Conservation (phyloP, 1,284 basidiomycete species). For the Ganoderma multipileum region DNA sequence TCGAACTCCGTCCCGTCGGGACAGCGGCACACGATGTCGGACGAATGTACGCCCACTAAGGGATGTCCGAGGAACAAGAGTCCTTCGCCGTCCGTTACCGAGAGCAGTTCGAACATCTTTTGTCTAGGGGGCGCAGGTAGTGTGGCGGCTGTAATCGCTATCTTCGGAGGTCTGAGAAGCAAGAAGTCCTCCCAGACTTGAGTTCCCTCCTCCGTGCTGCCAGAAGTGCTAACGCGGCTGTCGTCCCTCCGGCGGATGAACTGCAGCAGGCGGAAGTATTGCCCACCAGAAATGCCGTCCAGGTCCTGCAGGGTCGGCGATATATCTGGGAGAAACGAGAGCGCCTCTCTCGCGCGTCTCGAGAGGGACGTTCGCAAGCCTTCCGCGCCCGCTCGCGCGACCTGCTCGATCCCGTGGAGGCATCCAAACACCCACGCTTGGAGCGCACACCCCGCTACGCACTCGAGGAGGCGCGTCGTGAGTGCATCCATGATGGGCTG, state of each 20-base stretch:
- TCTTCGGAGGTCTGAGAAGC: neutral
- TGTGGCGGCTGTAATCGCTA: neutral
- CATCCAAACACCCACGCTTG: conserved; percentile 30
- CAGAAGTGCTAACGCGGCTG: neutral
- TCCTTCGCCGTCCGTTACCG: neutral
- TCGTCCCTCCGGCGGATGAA: conserved; percentile 12
- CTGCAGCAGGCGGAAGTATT: conserved; percentile 26
- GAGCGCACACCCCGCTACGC: conserved; percentile 12
- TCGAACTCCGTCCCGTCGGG: neutral
- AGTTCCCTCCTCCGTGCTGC: no score
- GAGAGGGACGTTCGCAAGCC: neutral
- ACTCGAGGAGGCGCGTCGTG: conserved; percentile 12
- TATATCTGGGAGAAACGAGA: neutral
- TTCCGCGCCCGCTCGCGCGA: conserved; percentile 14
- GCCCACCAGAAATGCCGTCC: conserved; percentile 22
- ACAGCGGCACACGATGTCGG: neutral
- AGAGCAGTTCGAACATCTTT: neutral
- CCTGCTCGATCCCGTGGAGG: conserved; percentile 19
- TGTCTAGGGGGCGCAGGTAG: neutral
- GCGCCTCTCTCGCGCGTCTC: neutral
- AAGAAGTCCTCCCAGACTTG: no score
- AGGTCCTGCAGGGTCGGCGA: neutral
- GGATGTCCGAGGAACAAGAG: no score
- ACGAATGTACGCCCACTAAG: neutral
- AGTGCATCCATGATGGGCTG: conserved; percentile 9